Percentiles rank a stretch among this genome's conserved stretches.
Evolutionary conservation across 2,329 filamentous ascomycete species (phyloP).

Genomic region (Pseudofabraea citricarpa): DNA sequence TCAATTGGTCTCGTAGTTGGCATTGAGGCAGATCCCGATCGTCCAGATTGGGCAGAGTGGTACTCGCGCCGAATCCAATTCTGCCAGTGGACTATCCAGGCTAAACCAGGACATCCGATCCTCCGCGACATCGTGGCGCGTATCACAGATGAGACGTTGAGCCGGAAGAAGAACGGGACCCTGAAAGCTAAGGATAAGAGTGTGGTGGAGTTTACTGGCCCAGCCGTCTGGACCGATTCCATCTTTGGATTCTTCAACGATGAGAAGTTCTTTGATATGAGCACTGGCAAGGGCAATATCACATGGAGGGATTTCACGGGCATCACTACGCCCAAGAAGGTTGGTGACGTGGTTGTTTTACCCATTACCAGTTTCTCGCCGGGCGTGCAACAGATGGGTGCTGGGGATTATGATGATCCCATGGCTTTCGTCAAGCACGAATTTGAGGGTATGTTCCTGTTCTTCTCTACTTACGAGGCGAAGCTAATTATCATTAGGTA

Average conservation of each 20-base stretch:
- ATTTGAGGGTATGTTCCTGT: conserved; percentile 70
- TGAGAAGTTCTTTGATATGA: conserved; percentile 79
- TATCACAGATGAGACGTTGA: conserved; percentile 78
- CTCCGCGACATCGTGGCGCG: conserved; percentile 81
- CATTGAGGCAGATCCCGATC: conserved; percentile 93
- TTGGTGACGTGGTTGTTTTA: conserved; percentile 88
- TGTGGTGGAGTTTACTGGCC: conserved; percentile 91
- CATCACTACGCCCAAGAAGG: conserved; percentile 75
- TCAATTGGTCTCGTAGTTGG: conserved; percentile 84
- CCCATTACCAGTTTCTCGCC: conserved; percentile 98
- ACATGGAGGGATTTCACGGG: conserved; percentile 87
- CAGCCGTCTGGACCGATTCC: conserved; percentile 88
- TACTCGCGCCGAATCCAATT: conserved; percentile 96
- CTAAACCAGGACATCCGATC: conserved; percentile 90
- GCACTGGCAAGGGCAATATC: conserved; percentile 61
- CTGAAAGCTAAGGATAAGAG: conserved; percentile 60
- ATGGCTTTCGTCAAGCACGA: conserved; percentile 98
- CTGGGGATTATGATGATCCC: conserved; percentile 80
- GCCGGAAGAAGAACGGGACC: conserved; percentile 62
- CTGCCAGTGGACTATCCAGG: conserved; percentile 98
- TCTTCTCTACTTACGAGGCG: conserved; percentile 6
- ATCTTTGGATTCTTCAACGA: conserved; percentile 96
- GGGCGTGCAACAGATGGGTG: conserved; percentile 88
- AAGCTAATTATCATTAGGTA: conserved; percentile 45
- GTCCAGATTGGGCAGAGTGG: conserved; percentile 90